Evolutionary conservation across 2,329 filamentous ascomycete species (phyloP).

Genomic region (Penicillium vulpinum): DNA sequence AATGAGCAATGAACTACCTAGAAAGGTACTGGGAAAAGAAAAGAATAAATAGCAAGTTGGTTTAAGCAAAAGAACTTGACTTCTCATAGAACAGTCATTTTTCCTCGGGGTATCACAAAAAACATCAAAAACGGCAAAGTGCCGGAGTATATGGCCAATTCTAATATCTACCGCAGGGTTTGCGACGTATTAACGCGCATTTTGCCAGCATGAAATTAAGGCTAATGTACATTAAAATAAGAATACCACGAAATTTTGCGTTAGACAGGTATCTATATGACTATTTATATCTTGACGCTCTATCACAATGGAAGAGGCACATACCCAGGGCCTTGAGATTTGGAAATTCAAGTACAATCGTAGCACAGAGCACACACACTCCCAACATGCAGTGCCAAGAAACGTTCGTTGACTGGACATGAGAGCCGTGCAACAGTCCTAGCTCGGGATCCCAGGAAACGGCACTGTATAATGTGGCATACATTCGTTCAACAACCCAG

Average conservation of each 20-base stretch:
- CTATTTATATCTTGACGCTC: not conserved
- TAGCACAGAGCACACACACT: not conserved
- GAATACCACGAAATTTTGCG: not conserved
- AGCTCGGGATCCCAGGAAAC: not conserved
- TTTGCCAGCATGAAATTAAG: not conserved
- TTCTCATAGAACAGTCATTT: not conserved
- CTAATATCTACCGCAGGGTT: not conserved
- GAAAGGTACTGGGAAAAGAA: not conserved
- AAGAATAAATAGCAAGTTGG: not conserved
- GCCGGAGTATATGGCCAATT: slow-evolving; percentile 2
- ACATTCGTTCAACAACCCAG: not conserved
- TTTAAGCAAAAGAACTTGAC: not conserved
- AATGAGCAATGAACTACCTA: not conserved
- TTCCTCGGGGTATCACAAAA: not conserved
- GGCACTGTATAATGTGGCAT: not conserved
- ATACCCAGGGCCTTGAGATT: too few relatives aligned
- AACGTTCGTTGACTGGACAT: fast-evolving
- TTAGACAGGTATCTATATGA: not conserved
- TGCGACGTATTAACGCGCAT: not conserved
- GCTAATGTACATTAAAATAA: not conserved
- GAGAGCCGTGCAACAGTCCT: not conserved
- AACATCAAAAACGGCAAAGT: not conserved
- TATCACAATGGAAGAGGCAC: not conserved
- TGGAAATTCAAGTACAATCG: not conserved
- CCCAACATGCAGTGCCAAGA: not conserved